phyloP scores from a whole-genome alignment of 331 rosid species.

The Stylosanthes scabra region DNA sequence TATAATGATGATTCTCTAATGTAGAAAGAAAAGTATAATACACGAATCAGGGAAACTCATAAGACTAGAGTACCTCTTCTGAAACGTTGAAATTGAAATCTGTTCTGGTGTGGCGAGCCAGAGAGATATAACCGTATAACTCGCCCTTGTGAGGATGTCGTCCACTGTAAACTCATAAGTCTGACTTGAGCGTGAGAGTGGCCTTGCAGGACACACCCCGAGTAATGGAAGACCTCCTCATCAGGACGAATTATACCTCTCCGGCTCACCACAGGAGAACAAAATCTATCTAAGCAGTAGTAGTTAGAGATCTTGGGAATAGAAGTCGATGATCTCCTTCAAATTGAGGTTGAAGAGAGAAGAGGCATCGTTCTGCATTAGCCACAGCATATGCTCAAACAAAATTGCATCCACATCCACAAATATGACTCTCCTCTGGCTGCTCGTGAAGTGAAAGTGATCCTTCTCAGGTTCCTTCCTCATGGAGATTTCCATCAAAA shows the following conservation, averaged over 20 bases:
- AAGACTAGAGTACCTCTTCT: slow-evolving; percentile 26
- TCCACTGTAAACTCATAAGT: too few relatives aligned
- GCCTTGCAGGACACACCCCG: too few relatives aligned
- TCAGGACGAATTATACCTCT: too few relatives aligned
- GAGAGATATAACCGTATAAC: too few relatives aligned
- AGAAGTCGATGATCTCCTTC: slow-evolving; percentile 84
- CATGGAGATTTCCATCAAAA: slow-evolving; percentile 63
- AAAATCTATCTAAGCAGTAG: neutral
- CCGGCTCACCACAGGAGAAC: too few relatives aligned
- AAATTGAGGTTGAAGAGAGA: slow-evolving; percentile 78
- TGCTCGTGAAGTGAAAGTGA: neutral
- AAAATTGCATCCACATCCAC: slow-evolving; percentile 87
- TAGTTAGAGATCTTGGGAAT: slow-evolving; percentile 62
- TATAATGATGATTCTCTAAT: too few relatives aligned
- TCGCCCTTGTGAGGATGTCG: too few relatives aligned
- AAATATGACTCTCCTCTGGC: slow-evolving; percentile 50
- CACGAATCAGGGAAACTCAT: slow-evolving; percentile 18
- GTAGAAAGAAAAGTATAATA: too few relatives aligned
- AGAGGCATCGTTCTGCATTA: slow-evolving; percentile 78
- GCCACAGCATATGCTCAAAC: slow-evolving; percentile 96
- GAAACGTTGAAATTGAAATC: too few relatives aligned
- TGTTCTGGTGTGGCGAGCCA: too few relatives aligned
- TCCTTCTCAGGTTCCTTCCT: slow-evolving; percentile 38
- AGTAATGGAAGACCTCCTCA: too few relatives aligned
- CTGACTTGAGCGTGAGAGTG: too few relatives aligned